Conservation (phyloP, 805 yeast species). For the Priceomyces carsonii region DNA sequence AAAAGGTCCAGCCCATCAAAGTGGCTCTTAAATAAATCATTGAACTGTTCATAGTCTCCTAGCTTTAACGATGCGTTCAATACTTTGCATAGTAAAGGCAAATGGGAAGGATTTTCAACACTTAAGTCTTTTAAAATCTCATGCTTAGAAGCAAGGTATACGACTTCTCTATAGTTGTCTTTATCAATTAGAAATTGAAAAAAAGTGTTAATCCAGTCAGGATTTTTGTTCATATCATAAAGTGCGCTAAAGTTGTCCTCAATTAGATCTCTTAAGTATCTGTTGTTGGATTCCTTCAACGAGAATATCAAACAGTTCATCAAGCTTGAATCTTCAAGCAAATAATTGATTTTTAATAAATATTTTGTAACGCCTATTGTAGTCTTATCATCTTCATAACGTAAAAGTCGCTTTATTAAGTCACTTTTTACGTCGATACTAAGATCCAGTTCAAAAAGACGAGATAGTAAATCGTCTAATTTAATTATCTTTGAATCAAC, state of each 20-base stretch:
- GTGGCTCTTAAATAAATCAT: constrained; percentile 15
- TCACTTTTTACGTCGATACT: constrained; percentile 7
- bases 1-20: constrained; percentile 9
- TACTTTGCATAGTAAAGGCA: constrained; percentile 1
- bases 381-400: constrained; percentile 24
- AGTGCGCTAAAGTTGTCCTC: constrained; percentile 11
- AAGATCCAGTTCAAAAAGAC: constrained; percentile 22
- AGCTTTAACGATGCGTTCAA: constrained; percentile 15
- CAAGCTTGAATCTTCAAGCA: constrained; percentile 8
- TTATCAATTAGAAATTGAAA: constrained; percentile 11
- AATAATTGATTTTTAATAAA: constrained; percentile 8
- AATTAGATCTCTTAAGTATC: constrained; percentile 18
- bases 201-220: constrained; percentile 20
- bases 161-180: constrained; percentile 7
- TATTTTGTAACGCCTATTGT: constrained; percentile 22
- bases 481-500: constrained; percentile 20
- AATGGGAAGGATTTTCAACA: constrained; percentile 2
- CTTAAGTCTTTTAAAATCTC: constrained; percentile 7
- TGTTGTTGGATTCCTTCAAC: constrained; percentile 15
- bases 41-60: constrained; percentile 15
- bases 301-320: constrained; percentile 9
- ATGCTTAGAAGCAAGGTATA: constrained; percentile 8
- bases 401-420: constrained; percentile 17
- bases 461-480: constrained; percentile 18
- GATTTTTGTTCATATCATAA: constrained; percentile 9